Evolutionary conservation across 2,329 filamentous ascomycete species (phyloP), one percentile per base, ranked within the genome.

Genomic region (Hymenoscyphus occultus): DNA sequence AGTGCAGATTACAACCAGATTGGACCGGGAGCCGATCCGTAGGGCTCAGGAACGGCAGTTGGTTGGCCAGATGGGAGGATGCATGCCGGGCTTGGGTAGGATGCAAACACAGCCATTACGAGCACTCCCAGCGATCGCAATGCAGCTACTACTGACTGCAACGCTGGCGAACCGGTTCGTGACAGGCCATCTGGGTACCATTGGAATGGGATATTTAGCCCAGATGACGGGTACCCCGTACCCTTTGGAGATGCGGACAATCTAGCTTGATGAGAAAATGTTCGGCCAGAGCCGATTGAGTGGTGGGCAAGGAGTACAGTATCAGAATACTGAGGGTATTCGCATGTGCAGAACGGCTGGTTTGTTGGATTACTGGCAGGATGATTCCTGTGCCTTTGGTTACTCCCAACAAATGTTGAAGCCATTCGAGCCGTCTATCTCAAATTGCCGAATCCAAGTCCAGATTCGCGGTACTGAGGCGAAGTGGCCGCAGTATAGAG

Each of bases 61-160:
- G 56, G 39, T 32, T 59, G 56, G 56, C 56, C 31, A 40, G 56
- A 59, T 59, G 56, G 39, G n/a, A 59, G 56, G 56, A 59, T 59
- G 28, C 56, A 59, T 31, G 45, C n/a, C 56, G 56, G 28, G 28
- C 28, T 3, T 28, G 28, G 28, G 56, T 9, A 39, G 56, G 56
- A 59, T 59, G 32, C 56, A 7, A 39, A 22, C 32, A 39, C 32
- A 16, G 56, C 56, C 32, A n/a, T 39, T 10, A 39, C 32, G 19
- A 22, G 19, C 7, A 54, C 48, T 28, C 48, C 48, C 48, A 22
- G 48, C 48, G 48, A 54, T 28, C 10, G 48, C 13, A 54, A 19
- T 54, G 48, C 45, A 51, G 45, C 7, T 28, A 22, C 45, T 48
- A 22, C 45, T 48, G 45, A 51, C n/a, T 51, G 45, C 48, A 7